Base-by-base conservation (phyloP, 306 rosid species). In the Cicer chorassanicum region DNA sequence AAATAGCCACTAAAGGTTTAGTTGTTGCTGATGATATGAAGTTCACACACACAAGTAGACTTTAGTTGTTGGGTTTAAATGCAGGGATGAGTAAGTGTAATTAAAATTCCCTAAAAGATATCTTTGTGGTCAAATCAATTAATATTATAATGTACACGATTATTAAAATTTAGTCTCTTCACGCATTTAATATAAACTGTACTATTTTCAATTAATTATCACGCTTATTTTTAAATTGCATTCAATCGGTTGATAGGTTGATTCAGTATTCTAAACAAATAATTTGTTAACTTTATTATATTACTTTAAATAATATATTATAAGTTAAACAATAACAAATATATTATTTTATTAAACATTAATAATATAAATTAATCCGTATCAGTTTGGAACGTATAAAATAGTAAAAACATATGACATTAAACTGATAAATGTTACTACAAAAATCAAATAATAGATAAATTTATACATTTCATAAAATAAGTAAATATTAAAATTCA, bases 171-270 rank as follows among this genome's bases (percentile, higher is more conserved):
- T 44, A 46, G 11, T 34, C 16, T 60, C 29, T 44, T 44, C 24
- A 1, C 36, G 46, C 78, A 46, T 62, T 61, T 46, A 74, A 48
- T 36, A 11, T 11, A 60, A 9, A 38, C 36, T 73, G 38, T 29
- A 29, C 60, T 54, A 16, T 10, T 15, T 15, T 18, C 18, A 44
- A 44, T 44, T 44, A 44, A 11, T 44, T 44, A 13, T 13, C 11
- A 48, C 54, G 7, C 3, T 48, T 12, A 4, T 12, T 48, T 48
- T 48, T 13, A 12, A 13, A 13, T 48, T 48, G 18, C 16, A 48
- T 48, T 48, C 1, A 5, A 48, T 48, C 54, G 16, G 1, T 48
- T 12, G 16, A 48, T 12, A 14, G 2, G n/a, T 13, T 13, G 13
- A 13, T 48, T 48, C 13, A 6, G 16, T 29, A 4, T 29, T 29